A percentile compares a stretch with the other conserved stretches of the same genome.
Conservation (phyloP, 2,329 filamentous ascomycete genomes). For the Nemania sp. region DNA sequence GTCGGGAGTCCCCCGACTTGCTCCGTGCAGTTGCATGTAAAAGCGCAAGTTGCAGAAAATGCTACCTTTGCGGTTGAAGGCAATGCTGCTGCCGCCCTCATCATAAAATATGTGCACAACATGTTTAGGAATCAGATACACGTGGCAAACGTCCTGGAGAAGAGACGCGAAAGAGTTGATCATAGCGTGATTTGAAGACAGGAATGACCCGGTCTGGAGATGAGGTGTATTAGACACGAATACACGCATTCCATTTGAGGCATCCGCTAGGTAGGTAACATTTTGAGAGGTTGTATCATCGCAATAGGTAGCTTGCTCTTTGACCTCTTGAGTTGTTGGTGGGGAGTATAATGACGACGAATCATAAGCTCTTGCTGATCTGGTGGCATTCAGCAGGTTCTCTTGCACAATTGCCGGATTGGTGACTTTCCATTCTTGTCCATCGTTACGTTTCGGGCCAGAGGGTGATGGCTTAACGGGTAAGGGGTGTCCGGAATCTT, state of each 20-base stretch:
- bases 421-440: conserved; percentile 58
- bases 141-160: conserved; percentile 68
- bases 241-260: conserved; percentile 73
- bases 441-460: conserved; percentile 30
- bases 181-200: conserved; percentile 61
- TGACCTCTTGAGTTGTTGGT: conserved; percentile 72
- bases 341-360: conserved; percentile 74
- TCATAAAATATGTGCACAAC: conserved; percentile 90
- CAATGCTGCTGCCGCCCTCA: conserved; percentile 77
- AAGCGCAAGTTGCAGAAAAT: conserved; percentile 94
- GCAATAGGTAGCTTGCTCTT: conserved; percentile 85
- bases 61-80: conserved; percentile 85
- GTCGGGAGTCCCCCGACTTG: conserved; percentile 49
- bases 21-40: conserved; percentile 77
- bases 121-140: conserved; percentile 72
- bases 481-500: conserved; percentile 28
- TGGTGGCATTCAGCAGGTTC: conserved; percentile 77
- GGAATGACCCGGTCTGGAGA: conserved; percentile 57
- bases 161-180: conserved; percentile 73
- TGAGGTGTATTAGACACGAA: conserved; percentile 64
- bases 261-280: conserved; percentile 70
- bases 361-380: conserved; percentile 76
- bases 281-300: conserved; percentile 77
- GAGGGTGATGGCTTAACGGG: conserved; percentile 30
- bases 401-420: conserved; percentile 66